These are phyloP conservation scores for Trametes elegans DNA, from an alignment of 768 basidiomycete species.

Conservation along the genomic window DNA sequence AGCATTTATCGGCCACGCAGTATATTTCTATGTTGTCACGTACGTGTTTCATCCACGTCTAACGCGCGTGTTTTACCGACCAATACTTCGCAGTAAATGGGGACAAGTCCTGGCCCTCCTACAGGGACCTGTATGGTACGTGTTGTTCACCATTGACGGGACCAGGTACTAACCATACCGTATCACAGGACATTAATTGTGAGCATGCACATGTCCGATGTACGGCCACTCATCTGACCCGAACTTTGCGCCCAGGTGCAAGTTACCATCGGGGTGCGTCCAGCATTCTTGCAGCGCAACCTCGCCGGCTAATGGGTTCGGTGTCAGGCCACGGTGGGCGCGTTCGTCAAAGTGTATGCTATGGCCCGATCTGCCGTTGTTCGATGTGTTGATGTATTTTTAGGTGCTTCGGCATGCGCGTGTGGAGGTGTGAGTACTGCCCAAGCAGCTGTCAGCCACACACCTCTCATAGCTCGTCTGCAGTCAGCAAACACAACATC, in stretches of 20 bases:
- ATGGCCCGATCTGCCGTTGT: background rate
- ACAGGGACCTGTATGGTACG: constrained; percentile 9
- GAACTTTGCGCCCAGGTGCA: constrained; percentile 27
- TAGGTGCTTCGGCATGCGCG: constrained; percentile 55
- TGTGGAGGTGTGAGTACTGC: constrained; percentile 54
- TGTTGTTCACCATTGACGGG: background rate
- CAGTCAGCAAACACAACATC: constrained; percentile 56
- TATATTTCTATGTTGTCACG: constrained; percentile 57
- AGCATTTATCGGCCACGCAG: constrained; percentile 47
- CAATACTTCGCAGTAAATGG: constrained; percentile 22
- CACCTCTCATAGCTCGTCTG: background rate
- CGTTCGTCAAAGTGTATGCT: constrained; percentile 53
- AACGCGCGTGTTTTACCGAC: background rate
- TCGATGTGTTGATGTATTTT: background rate
- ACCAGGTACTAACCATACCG: background rate
- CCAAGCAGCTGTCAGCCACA: background rate
- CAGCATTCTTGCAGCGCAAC: background rate
- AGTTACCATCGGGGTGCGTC: constrained; percentile 28
- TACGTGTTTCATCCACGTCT: constrained; percentile 30
- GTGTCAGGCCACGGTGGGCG: constrained; percentile 48
- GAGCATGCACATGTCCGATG: background rate
- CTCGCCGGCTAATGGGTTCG: background rate
- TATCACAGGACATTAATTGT: constrained; percentile 17
- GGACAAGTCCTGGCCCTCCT: constrained; percentile 25
- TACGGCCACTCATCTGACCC: background rate